phyloP scores from a whole-genome alignment of 73 alveolate species.

The Blepharisma stoltei region DNA sequence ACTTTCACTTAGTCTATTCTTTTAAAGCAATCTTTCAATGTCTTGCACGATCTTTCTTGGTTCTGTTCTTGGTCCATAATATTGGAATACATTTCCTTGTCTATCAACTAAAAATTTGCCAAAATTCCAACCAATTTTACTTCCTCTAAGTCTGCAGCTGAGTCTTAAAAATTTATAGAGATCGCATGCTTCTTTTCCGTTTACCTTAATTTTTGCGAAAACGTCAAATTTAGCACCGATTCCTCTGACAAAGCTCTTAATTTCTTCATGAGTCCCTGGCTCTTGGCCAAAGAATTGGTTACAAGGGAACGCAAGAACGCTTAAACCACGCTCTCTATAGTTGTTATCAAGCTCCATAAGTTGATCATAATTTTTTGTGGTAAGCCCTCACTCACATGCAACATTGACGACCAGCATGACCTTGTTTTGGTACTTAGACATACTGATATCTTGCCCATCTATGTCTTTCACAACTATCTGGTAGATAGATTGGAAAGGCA shows the following conservation, averaged over 20 bases:
- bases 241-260: conserved; percentile 50
- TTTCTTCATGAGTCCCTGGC: conserved; percentile 66
- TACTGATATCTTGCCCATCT: too few relatives aligned
- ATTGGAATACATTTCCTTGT: conserved; percentile 48
- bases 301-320: conserved; percentile 53
- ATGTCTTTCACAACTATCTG: too few relatives aligned
- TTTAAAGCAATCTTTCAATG: background rate
- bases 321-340: conserved; percentile 30
- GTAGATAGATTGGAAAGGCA: too few relatives aligned
- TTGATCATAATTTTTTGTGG: conserved; percentile 26
- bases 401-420: conserved; percentile 40
- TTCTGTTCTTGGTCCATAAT: conserved; percentile 40
- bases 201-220: conserved; percentile 71
- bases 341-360: conserved; percentile 28
- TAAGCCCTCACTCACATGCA: conserved; percentile 36
- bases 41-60: conserved; percentile 36
- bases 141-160: conserved; percentile 30
- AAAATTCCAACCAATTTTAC: conserved; percentile 61
- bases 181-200: conserved; percentile 58
- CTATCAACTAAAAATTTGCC: conserved; percentile 56
- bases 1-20: background rate
- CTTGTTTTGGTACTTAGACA: conserved; percentile 17
- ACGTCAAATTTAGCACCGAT: conserved; percentile 64
- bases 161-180: conserved; percentile 43
- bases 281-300: conserved; percentile 77